Base-by-base conservation (phyloP, 2,329 filamentous ascomycete genomes). In the Cladosporium cucumerinum region DNA sequence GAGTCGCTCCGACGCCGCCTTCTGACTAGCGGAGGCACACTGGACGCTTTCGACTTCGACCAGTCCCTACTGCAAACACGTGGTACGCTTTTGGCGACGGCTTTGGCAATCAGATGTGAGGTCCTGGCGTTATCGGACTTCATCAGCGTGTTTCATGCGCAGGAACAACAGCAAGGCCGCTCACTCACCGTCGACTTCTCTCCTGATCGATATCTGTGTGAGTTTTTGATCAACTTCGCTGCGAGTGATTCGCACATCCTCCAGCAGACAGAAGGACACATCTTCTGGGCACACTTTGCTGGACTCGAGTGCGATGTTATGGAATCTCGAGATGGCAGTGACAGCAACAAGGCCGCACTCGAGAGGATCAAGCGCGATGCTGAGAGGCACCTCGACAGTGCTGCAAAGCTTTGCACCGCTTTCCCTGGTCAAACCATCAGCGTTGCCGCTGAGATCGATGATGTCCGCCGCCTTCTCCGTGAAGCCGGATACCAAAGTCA, bases 21-120 rank as follows among this genome's bases (percentile, higher is more conserved):
- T 18, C 66, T 70, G 5, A 61, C 59, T 0, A 64, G 67, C 4
- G 66, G 66, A 12, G 25, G 43, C 25, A 30, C 28, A 21, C 36
- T 32, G 1, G 48, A 36, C 10, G 65, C 67, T 5, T 82, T 82
- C 61, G 51, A 64, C 14, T 67, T 73, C 34, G 70, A 72, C 25
- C 65, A 58, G 25, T 68, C 61, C 4, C 66, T 75, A 12, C 61
- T 77, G 0, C 75, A 77, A 61, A 71, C 72, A 18, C 67, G 71
- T 18, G 71, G 70, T 5, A 63, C 69, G 16, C 68, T 86, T 3
- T 78, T 82, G 28, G 81, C 82, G 0, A 72, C 70, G 0, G 72
- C 79, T 0, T 74, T 88, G 2, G 70, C 79, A 1, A 68, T 87
- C 2, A 80, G 81, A 10, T 83, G 82, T 65, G 82, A 87, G 46